phyloP scores from a whole-genome alignment of 2,329 filamentous ascomycete genomes.

The Arthroderma sp. region DNA sequence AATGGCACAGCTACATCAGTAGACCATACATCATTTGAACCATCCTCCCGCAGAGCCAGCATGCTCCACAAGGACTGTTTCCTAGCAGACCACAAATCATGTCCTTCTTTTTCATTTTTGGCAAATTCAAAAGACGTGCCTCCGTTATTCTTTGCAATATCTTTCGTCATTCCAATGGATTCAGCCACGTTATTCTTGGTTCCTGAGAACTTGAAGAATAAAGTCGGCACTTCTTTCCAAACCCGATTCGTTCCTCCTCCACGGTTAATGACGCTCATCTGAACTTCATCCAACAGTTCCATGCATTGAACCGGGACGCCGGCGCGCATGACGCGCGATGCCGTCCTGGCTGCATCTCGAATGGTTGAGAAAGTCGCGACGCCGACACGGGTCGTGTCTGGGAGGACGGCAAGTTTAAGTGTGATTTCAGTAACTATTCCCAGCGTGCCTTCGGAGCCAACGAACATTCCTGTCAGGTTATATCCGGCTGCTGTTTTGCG shows the following conservation, averaged over 20 bases:
- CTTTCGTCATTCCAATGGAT: constrained; percentile 56
- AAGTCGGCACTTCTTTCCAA: constrained; percentile 29
- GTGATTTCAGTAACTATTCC: constrained; percentile 60
- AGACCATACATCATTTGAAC: constrained; percentile 44
- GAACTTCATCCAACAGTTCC: constrained; percentile 48
- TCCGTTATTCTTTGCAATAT: constrained; percentile 51
- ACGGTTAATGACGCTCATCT: constrained; percentile 55
- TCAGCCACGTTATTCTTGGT: constrained; percentile 66
- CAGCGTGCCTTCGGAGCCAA: constrained; percentile 58
- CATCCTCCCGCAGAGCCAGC: constrained; percentile 42
- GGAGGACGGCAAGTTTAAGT: constrained; percentile 52
- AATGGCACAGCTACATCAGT: constrained; percentile 50
- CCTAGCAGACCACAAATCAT: constrained; percentile 46
- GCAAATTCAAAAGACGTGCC: constrained; percentile 44
- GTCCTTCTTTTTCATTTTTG: constrained; percentile 39
- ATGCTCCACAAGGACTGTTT: constrained; percentile 51
- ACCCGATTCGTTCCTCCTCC: constrained; percentile 45
- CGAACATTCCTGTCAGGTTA: constrained; percentile 55
- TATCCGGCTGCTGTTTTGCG: constrained; percentile 60
- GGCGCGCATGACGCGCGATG: constrained; percentile 49
- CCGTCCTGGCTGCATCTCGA: constrained; percentile 49
- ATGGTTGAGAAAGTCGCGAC: constrained; percentile 49
- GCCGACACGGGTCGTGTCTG: constrained; percentile 51
- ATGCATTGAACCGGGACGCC: constrained; percentile 56
- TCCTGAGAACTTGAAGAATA: constrained; percentile 52